Evolutionary conservation across 495 filamentous ascomycete species (phyloP).

Genomic region (Penicillium desertorum): DNA sequence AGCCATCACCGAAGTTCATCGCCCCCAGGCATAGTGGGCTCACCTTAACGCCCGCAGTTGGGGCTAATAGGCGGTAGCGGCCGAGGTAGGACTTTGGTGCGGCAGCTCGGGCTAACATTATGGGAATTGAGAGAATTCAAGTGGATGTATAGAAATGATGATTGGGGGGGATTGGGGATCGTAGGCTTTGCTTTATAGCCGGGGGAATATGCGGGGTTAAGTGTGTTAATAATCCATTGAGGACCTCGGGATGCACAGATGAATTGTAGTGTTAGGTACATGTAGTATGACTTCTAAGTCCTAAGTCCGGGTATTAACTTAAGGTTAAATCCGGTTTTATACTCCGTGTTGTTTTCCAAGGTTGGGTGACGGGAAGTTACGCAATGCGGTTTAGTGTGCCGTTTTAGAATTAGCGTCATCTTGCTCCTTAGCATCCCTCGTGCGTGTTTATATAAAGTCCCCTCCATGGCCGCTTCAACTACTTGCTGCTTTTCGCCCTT

Average conservation of each 20-base stretch:
- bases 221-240: neutral
- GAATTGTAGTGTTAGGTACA: too few species aligned
- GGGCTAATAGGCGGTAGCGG: conserved; percentile 59
- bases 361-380: too few species aligned
- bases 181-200: neutral
- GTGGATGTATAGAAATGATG: neutral
- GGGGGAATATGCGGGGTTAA: neutral
- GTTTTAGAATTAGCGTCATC: too few species aligned
- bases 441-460: too few species aligned
- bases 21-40: conserved; percentile 60
- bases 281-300: neutral
- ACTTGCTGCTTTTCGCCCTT: too few species aligned
- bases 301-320: neutral
- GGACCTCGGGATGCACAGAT: neutral
- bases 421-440: too few species aligned
- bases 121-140: neutral
- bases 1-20: conserved; percentile 63
- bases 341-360: too few species aligned
- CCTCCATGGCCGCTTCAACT: too few species aligned
- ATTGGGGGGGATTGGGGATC: neutral
- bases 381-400: too few species aligned
- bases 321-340: neutral
- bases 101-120: conserved; percentile 14
- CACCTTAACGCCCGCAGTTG: conserved; percentile 56
- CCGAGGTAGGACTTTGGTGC: conserved; percentile 41